phyloP scores from a whole-genome alignment of 805 yeast genomes.

The Wickerhamiella kurtzmanii region DNA sequence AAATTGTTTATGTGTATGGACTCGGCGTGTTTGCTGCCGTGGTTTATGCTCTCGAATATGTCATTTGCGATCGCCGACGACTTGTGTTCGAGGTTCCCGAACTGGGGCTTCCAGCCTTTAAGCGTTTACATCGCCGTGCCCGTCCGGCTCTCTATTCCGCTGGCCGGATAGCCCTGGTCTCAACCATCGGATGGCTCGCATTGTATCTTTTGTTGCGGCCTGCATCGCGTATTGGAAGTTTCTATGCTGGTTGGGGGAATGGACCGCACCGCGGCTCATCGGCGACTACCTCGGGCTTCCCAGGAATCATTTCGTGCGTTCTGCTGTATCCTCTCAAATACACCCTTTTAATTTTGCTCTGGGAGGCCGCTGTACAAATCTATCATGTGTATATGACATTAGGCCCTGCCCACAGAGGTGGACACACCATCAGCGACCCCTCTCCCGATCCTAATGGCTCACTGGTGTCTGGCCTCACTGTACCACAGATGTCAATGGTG shows the following conservation, averaged over 20 bases:
- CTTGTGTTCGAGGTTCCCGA: not conserved
- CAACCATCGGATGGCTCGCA: conserved; percentile 4
- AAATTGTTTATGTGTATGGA: not conserved
- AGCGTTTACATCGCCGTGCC: not conserved
- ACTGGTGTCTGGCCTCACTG: conserved; percentile 26
- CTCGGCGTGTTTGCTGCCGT: not conserved
- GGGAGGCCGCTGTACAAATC: conserved; percentile 21
- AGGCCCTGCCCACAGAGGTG: conserved; percentile 26
- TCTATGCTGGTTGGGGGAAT: not conserved
- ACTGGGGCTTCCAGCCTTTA: not conserved
- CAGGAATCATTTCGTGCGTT: conserved; percentile 6
- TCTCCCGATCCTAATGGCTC: conserved; percentile 28
- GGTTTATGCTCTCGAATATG: not conserved
- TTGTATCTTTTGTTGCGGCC: not conserved
- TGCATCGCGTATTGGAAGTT: not conserved
- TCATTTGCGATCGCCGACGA: not conserved
- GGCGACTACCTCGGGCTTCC: not conserved
- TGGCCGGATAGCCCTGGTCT: not conserved
- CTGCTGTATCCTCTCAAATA: conserved; percentile 1
- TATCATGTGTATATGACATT: conserved; percentile 25
- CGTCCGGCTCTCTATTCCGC: not conserved
- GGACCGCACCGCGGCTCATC: not conserved
- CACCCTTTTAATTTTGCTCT: conserved; percentile 14
- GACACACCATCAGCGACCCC: conserved; percentile 11
- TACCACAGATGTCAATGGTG: conserved; percentile 17